A percentile compares a stretch with the other conserved stretches of the same genome.
Evolutionary conservation across 306 rosid genomes (phyloP).

Genomic region (Castanea mollissima): DNA sequence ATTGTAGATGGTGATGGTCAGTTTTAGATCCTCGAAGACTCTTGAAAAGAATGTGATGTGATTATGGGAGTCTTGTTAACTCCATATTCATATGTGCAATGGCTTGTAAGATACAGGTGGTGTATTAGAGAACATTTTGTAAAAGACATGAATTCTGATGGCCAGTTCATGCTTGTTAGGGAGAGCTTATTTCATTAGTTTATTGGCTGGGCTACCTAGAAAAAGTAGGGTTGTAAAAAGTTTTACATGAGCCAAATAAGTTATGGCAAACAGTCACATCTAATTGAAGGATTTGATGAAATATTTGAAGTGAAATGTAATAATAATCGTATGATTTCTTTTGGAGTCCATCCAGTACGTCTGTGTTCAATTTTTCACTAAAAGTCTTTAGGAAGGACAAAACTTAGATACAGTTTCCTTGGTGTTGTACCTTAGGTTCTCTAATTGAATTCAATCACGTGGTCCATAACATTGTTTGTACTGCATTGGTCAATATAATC

Average conservation of each 20-base stretch:
- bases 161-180: background rate
- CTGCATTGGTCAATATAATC: too few relatives aligned
- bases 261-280: too few relatives aligned
- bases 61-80: background rate
- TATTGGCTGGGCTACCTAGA: too few relatives aligned
- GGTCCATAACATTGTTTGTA: too few relatives aligned
- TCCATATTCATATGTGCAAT: background rate
- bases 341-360: background rate
- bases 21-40: background rate
- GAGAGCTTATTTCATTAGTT: too few relatives aligned
- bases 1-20: background rate
- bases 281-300: background rate
- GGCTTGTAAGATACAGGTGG: background rate
- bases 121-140: background rate
- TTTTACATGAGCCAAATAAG: too few relatives aligned
- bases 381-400: background rate
- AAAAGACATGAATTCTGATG: background rate
- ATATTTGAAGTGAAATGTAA: background rate
- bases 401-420: background rate
- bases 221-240: too few relatives aligned
- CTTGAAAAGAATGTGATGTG: background rate
- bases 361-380: background rate
- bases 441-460: too few relatives aligned
- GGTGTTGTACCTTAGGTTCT: too few relatives aligned
- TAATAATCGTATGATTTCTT: background rate